Evolutionary conservation across 768 basidiomycete genomes (phyloP), one percentile per base, ranked within the genome.

Genomic region (Leucogyrophana mollusca): DNA sequence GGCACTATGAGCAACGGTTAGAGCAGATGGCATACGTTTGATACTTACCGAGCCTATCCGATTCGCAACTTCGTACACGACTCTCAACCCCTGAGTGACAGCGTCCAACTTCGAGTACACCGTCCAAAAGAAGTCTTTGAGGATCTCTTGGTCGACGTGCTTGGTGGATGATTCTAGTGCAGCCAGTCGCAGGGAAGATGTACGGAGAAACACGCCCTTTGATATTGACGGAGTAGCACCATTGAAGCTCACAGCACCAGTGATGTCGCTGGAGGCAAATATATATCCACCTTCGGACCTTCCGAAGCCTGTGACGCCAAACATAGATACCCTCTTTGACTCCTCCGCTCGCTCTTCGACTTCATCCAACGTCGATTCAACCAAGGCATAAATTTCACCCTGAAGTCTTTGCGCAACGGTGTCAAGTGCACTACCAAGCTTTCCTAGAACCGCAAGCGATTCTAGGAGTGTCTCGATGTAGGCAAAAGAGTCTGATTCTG

Each of bases 71-170:
- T 99, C 96, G 51, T 85, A 93, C 3, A 94, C 79, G 4, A 96
- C 85, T 43, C 94, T 74, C 51, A 96, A 72, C 9, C 94, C 91
- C 62, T 99, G 94, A 11, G 87, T 77, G 16, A 98, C 89, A 23
- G 96, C 96, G 59, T 94, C 87, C 38, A 99, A 59, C 65, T 99
- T 98, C 13, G 93, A 96, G 62, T 92, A 99, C 13, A 95, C 61
- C 2, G 95, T 96, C 95, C 95, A 98, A 65, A 98, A 98, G 27
- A 99, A 74, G 64, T 98, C 96, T 49, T 73, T 78, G 44, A 99
- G 64, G 11, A 88, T 87, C 58, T 95, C 93, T 49, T 91, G 89
- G 56, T 96, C 90, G 14, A 76, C 71, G 24, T 81, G 77, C 51
- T 84, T 87, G 0, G 82, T 71, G 14, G 84, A 79, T 6, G 83